Base-by-base conservation (phyloP, 78 protist genomes). In the Diacronema lutheri region DNA sequence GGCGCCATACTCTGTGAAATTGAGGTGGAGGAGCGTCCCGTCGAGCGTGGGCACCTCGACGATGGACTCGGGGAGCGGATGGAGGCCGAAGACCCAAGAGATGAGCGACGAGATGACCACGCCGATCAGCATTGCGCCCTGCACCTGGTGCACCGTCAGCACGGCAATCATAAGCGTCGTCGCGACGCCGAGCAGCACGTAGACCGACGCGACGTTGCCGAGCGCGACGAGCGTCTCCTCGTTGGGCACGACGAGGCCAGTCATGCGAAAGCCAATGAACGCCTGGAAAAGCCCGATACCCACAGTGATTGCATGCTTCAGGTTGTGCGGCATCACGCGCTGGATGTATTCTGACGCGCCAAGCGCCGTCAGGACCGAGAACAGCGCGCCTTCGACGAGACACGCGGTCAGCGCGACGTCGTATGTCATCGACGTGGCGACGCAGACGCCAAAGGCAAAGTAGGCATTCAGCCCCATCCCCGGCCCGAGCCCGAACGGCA, bases 261-360 rank as follows among this genome's bases (percentile, higher is more conserved):
- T 41, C 35, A 31, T 41, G 33, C 31, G 71, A 29, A 81, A 29
- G 58, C 85, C 85, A 38, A 81, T 41, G 46, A 29, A 35, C 26
- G 85, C 73, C 19, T 29, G 85, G 78, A 64, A 81, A 64, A 81
- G 19, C 69, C 85, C 85, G 44, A 81, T 81, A 46, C 56, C 85
- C 3, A n/a, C 85, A 21, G 60, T 64, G 35, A 69, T 60, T 13
- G 85, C 71, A n/a, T 44, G 0, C 71, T 60, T 81, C 44, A 81
- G 29, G 65, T 33, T 29, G 23, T 29, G 23, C 46, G 61, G 81
- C 40, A 74, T 50, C n/a, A 50, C 19, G 35, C 31, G 4, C 29
- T 29, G 38, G 46, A 74, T 7, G 46, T 14, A 12, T 0, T 16
- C 2, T 25, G 60, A 33, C 65, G 33, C 38, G 40, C 64, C 81